Evolutionary conservation across 306 rosid species (phyloP), one percentile per base, ranked within the genome.

Genomic region (Comarum palustre): DNA sequence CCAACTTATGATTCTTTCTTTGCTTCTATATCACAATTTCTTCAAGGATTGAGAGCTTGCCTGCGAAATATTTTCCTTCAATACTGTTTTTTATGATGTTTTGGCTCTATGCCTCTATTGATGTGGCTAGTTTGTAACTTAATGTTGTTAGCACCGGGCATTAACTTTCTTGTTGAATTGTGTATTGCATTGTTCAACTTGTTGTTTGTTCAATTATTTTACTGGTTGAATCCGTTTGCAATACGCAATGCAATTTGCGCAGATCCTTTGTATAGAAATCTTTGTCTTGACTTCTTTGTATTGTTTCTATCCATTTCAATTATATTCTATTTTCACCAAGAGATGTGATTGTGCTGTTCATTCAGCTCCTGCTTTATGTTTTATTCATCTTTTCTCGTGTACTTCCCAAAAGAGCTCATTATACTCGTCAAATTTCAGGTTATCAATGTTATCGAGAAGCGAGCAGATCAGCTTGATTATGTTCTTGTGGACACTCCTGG

Each of bases 401-500:
- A 15, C 8, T 3, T 31, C n/a, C 68, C 10, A 60, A 51, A 57
- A 78, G 45, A 34, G 47, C 60, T 78, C 59, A 45, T 60, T 55
- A 12, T 66, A 41, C 66, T 62, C 32, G 46, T 67, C 39, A 25
- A 20, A 73, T 85, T 80, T 80, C 85, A 94, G 97, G 99, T 94
- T 31, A 65, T 94, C 60, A 88, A 90, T 7, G 78, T 88, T 19
- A 91, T 94, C 20, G 99, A 91, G 82, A 90, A 69, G 72, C 87
- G 97, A 41, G 97, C 97, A 67, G 95, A 88, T 54, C 88, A 91
- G 62, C 97, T 94, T 60, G 97, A 95, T 77, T 95, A 95, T 79
- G 97, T 95, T 57, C 87, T 94, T 27, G 99, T 94, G 55, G 97
- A 94, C 65, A 94, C 97, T 42, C 99, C 90, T 50, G 97, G 99